Conservation (phyloP, 2,329 filamentous ascomycete species). For the Calonectria pauciramosa region DNA sequence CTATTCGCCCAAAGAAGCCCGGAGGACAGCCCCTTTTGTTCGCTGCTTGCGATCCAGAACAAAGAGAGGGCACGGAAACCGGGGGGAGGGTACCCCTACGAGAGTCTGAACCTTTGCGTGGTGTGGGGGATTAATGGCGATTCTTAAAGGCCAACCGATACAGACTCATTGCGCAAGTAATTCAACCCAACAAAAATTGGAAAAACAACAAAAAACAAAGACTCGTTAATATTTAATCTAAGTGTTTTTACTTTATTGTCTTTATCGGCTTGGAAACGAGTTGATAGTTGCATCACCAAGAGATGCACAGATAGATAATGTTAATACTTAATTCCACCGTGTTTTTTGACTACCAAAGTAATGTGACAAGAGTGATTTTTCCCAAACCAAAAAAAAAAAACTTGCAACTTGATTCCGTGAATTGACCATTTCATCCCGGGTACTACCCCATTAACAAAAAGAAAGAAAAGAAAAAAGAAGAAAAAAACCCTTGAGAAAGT, state of each 20-base stretch:
- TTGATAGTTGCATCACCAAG: neutral
- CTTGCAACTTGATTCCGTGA: neutral
- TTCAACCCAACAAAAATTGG: conserved; percentile 8
- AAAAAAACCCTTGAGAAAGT: neutral
- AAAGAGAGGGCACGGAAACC: neutral
- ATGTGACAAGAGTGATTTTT: neutral
- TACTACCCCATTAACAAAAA: neutral
- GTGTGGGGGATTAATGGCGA: conserved; percentile 43
- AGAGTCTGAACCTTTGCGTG: conserved; percentile 47
- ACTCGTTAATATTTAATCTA: neutral
- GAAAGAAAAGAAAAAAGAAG: neutral
- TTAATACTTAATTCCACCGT: conserved; percentile 16
- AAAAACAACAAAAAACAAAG: neutral
- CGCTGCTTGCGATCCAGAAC: neutral
- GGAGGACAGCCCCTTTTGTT: neutral
- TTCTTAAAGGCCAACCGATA: conserved; percentile 34
- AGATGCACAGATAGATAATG: conserved; percentile 7
- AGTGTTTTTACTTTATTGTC: neutral
- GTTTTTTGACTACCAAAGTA: neutral
- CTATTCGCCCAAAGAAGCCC: conserved; percentile 31
- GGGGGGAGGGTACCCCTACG: conserved; percentile 40
- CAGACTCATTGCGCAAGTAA: conserved; percentile 33
- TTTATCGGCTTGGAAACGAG: neutral
- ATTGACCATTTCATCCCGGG: neutral
- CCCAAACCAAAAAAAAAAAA: neutral